A percentile compares a stretch with the other conserved stretches of the same genome.
phyloP scores from a whole-genome alignment of 2,329 filamentous ascomycete genomes.

The Hymenoscyphus fructigenus region DNA sequence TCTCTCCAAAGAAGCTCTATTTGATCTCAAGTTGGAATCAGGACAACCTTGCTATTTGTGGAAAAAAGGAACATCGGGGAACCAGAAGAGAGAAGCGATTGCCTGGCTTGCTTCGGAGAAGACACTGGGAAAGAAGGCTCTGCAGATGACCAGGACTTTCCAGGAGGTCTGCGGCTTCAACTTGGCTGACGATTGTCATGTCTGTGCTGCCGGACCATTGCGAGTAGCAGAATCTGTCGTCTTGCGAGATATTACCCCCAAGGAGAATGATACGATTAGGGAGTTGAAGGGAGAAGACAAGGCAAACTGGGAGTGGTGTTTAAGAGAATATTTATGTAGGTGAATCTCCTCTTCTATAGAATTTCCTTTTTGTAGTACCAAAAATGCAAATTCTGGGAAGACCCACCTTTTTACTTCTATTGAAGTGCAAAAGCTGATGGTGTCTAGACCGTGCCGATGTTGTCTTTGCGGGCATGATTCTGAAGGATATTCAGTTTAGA shows the following conservation, averaged over 20 bases:
- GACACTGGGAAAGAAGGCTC: conserved; percentile 60
- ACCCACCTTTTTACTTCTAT: too few species aligned
- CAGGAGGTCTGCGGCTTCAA: conserved; percentile 72
- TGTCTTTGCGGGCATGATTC: conserved; percentile 66
- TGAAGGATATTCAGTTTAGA: conserved; percentile 61
- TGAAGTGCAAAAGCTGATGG: conserved; percentile 23
- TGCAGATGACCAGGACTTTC: conserved; percentile 72
- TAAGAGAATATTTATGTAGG: conserved; percentile 44
- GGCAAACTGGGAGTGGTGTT: conserved; percentile 48
- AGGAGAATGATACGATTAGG: conserved; percentile 31
- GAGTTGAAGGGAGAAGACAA: conserved; percentile 39
- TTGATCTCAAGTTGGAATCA: conserved; percentile 52
- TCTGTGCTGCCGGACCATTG: conserved; percentile 52
- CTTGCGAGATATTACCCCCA: conserved; percentile 56
- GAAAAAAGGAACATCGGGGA: conserved; percentile 36
- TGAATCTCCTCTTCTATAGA: conserved; percentile 3
- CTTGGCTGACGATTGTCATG: conserved; percentile 66
- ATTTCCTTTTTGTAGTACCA: background rate
- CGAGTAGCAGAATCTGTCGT: conserved; percentile 57
- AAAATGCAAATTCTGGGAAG: background rate
- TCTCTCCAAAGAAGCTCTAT: conserved; percentile 44
- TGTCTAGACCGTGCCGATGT: conserved; percentile 60
- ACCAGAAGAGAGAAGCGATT: conserved; percentile 45
- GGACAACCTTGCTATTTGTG: conserved; percentile 58
- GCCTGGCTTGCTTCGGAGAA: conserved; percentile 62